Conservation (phyloP, 1,284 basidiomycete species). For the Ustilago xerochloae region DNA sequence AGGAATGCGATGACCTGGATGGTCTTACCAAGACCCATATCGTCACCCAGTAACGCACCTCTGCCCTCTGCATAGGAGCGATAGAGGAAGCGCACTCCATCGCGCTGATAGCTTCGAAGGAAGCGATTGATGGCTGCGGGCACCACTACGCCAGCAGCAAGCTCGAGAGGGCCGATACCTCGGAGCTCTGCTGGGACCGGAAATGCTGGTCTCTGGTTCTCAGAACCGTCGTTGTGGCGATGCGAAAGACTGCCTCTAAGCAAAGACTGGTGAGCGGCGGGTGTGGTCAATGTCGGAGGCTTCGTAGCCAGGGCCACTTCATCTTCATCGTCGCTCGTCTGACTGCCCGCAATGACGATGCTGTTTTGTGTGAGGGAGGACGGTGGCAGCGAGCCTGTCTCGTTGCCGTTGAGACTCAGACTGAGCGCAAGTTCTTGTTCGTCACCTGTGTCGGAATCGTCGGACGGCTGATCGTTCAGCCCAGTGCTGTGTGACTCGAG, state of each 20-base stretch:
- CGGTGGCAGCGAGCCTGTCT: neutral
- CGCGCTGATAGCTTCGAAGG: slow-evolving; percentile 83
- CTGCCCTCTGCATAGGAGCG: slow-evolving; percentile 74
- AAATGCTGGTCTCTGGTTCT: slow-evolving; percentile 28
- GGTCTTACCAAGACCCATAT: slow-evolving; percentile 82
- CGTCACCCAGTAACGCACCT: slow-evolving; percentile 84
- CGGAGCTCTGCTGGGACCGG: slow-evolving; percentile 17
- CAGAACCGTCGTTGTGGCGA: neutral
- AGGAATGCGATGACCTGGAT: slow-evolving; percentile 89
- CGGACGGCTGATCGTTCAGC: neutral
- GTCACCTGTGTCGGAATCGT: slow-evolving; percentile 15
- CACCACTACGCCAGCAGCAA: slow-evolving; percentile 69
- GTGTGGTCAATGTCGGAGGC: neutral
- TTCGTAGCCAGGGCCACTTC: slow-evolving; percentile 22
- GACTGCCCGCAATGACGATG: neutral
- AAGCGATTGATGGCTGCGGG: slow-evolving; percentile 81
- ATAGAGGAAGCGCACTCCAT: slow-evolving; percentile 82
- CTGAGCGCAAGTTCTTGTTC: slow-evolving; percentile 19
- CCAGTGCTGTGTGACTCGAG: neutral
- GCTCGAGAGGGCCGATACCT: slow-evolving; percentile 14
- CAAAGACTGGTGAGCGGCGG: no score
- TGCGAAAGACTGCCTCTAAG: neutral
- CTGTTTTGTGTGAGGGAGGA: neutral
- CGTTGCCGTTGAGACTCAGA: slow-evolving; percentile 5
- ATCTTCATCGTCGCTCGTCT: slow-evolving; percentile 30